These are phyloP conservation scores for Penicillium pulvis DNA, from an alignment of 495 filamentous ascomycete species.

Conservation along the genomic window DNA sequence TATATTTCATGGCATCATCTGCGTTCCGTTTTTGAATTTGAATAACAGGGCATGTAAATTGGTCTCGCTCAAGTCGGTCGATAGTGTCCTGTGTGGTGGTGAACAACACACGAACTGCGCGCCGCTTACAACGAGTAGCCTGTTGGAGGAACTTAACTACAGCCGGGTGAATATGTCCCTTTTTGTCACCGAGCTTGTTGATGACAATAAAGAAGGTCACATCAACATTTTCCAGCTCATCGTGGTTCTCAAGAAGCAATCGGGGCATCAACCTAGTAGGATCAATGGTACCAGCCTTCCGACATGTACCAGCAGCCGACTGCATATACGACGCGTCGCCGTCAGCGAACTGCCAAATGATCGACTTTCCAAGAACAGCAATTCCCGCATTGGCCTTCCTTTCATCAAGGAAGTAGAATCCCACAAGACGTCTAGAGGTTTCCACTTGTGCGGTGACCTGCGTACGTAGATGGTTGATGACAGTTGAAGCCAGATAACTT, in stretches of 20 bases:
- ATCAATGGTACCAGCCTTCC: slow-evolving; percentile 7
- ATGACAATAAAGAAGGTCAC: slow-evolving; percentile 16
- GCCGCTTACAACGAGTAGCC: background rate
- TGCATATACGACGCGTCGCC: slow-evolving; percentile 17
- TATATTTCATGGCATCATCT: slow-evolving; percentile 10
- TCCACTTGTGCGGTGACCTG: background rate
- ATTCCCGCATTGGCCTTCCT: slow-evolving; percentile 7
- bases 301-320: slow-evolving; percentile 6
- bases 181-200: slow-evolving; percentile 10
- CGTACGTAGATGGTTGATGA: slow-evolving; percentile 4
- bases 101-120: slow-evolving; percentile 10
- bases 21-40: slow-evolving; percentile 3
- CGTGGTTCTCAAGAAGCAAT: slow-evolving; percentile 9
- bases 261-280: slow-evolving; percentile 7
- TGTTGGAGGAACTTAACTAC: slow-evolving; percentile 10
- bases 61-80: slow-evolving; percentile 2
- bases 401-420: slow-evolving; percentile 11
- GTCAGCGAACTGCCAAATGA: slow-evolving; percentile 17
- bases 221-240: slow-evolving; percentile 8
- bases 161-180: slow-evolving; percentile 1
- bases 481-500: slow-evolving; percentile 13
- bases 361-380: slow-evolving; percentile 7
- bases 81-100: slow-evolving; percentile 6
- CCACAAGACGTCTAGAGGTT: slow-evolving; percentile 11
- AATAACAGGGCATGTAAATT: slow-evolving; percentile 6